These are phyloP conservation scores for Aureobasidium mangrovei DNA, from an alignment of 2,329 filamentous ascomycete genomes.

Conservation along the genomic window DNA sequence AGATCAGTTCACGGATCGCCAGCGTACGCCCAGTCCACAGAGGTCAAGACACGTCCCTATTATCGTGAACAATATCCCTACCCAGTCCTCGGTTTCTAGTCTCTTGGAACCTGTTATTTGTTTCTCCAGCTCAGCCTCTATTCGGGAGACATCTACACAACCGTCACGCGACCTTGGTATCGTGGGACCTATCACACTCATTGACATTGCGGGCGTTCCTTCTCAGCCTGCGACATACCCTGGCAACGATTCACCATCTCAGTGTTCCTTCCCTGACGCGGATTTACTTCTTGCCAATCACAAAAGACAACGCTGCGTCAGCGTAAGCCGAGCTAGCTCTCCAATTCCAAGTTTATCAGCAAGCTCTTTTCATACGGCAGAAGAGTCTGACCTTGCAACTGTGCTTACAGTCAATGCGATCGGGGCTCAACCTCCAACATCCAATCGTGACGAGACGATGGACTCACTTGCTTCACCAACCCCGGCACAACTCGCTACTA, in stretches of 20 bases:
- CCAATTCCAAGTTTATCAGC: constrained; percentile 1
- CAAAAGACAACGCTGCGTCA: neutral
- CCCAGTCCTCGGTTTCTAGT: neutral
- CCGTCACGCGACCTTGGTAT: neutral
- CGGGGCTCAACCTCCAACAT: neutral
- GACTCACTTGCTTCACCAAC: constrained; percentile 39
- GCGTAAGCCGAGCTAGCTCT: neutral
- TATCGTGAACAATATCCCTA: neutral
- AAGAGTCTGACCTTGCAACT: neutral
- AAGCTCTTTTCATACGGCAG: constrained; percentile 7
- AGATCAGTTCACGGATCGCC: neutral
- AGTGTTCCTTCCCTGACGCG: neutral
- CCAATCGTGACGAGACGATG: constrained; percentile 36
- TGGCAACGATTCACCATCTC: too few relatives aligned
- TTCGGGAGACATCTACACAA: neutral
- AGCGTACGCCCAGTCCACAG: constrained; percentile 3
- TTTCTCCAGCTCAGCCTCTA: neutral
- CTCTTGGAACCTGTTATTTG: neutral
- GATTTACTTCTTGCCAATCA: neutral
- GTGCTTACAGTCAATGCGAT: neutral
- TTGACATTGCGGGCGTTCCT: neutral
- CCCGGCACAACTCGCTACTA: constrained; percentile 32
- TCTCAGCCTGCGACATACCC: neutral
- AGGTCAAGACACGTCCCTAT: constrained; percentile 8
- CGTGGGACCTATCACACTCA: neutral